Conservation (phyloP, 768 basidiomycete genomes). For the Epithele typhae region DNA sequence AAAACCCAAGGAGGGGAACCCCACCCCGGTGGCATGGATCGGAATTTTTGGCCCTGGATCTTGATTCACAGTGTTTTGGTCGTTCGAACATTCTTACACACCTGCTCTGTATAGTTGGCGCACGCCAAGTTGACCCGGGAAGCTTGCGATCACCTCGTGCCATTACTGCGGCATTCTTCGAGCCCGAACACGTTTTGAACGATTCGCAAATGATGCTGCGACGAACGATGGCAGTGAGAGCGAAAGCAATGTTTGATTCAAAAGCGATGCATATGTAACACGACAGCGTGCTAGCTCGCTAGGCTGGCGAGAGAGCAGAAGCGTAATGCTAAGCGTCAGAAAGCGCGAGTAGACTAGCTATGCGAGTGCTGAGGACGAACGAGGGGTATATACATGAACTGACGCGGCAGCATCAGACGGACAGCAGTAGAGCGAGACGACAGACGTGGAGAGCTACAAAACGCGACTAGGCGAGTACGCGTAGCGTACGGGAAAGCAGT, state of each 20-base stretch:
- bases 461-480: neutral
- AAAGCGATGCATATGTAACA: slow-evolving; percentile 4
- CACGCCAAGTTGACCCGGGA: too few species aligned
- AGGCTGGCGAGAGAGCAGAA: neutral
- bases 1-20: slow-evolving; percentile 57
- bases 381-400: neutral
- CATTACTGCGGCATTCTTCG: too few species aligned
- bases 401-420: neutral
- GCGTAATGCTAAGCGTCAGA: slow-evolving; percentile 7
- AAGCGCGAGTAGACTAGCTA: slow-evolving; percentile 15
- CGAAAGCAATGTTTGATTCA: slow-evolving; percentile 1
- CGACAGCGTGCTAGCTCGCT: slow-evolving; percentile 15
- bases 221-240: neutral
- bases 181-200: too few species aligned
- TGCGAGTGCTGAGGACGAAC: slow-evolving; percentile 6
- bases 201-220: neutral
- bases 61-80: too few species aligned
- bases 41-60: slow-evolving; percentile 65
- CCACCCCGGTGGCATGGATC: slow-evolving; percentile 62
- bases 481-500: slow-evolving; percentile 12
- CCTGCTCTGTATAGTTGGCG: too few species aligned
- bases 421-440: slow-evolving; percentile 6
- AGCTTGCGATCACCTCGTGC: too few species aligned
- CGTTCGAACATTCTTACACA: too few species aligned
- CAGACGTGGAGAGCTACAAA: neutral